Evolutionary conservation across 805 yeast genomes (phyloP), one percentile per base, ranked within the genome.

Genomic region (Kazachstania africana): DNA sequence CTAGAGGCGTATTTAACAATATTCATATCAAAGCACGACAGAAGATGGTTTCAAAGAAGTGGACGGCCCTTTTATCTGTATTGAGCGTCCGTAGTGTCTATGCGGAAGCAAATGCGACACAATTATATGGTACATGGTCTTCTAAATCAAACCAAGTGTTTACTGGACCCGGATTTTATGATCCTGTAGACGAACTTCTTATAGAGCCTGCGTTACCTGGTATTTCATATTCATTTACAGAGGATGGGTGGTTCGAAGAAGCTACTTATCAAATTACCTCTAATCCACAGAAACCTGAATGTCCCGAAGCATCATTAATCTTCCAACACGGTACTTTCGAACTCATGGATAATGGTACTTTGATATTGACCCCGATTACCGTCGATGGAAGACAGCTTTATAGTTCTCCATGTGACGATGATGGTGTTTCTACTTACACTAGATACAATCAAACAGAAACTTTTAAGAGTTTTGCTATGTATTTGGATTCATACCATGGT

Each of bases 181-280:
- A 91, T 55, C 99, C 99, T 3, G 80, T 85, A 18, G 95, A 88
- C 52, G 98, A 91, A 57, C 70, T 88, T 12, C 63, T 91, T 36
- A 82, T 85, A 38, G 99, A 91, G 55, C 99, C 99, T 2, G 88
- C 87, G 6, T 66, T 91, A 26, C 95, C 99, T 2, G 99, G 99
- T 24, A 72, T 88, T 34, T 78, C 93, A 4, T 83, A 78, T 58
- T 83, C 95, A 2, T 91, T 91, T 64, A 87, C 96, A 1, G 77
- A 69, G 16, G 97, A 91, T 58, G 97, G 97, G 4, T 72, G 64
- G 55, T 91, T 68, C 54, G 98, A 91, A 59, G 82, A 81, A 55
- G 98, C 98, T 5, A 53, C 75, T 26, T 91, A 91, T 55, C 76
- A 83, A 47, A 75, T 91, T 16, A 57, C 71, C 0, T 60, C 80